Conservation (phyloP, 371 early-diverging fungal species). For the Dinochytrium kinnereticum region DNA sequence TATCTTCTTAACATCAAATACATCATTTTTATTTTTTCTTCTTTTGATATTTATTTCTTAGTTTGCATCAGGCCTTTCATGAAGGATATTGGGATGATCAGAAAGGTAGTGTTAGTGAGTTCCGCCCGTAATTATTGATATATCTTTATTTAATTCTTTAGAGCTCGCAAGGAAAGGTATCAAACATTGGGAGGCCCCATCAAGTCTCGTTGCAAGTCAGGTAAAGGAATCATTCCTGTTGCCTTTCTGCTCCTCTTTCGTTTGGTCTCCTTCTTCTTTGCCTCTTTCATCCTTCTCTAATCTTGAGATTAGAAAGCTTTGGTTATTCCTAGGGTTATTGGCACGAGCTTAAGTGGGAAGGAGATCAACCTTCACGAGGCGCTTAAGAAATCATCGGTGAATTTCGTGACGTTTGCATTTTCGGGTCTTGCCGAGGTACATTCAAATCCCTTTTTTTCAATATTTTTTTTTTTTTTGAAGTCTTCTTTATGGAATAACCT, state of each 20-base stretch:
- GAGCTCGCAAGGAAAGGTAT: constrained; percentile 69
- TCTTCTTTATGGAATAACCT: too few species aligned
- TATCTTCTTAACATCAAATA: neutral
- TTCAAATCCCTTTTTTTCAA: constrained; percentile 22
- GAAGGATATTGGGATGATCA: constrained; percentile 71
- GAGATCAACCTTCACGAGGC: constrained; percentile 57
- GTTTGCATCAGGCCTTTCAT: constrained; percentile 62
- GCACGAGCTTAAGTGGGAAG: constrained; percentile 58
- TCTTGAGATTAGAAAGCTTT: constrained; percentile 70
- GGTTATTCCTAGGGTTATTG: constrained; percentile 74
- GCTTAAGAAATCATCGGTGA: neutral
- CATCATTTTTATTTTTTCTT: constrained; percentile 9
- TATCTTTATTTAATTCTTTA: constrained; percentile 22
- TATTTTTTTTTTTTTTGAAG: constrained; percentile 3
- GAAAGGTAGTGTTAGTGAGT: constrained; percentile 53
- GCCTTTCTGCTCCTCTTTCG: too few species aligned
- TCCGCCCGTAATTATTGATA: too few species aligned
- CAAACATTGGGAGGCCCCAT: constrained; percentile 70
- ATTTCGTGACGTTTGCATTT: constrained; percentile 70
- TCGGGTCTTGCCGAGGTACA: constrained; percentile 76
- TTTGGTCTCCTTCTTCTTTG: too few species aligned
- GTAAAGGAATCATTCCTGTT: too few species aligned
- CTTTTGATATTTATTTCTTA: too few species aligned
- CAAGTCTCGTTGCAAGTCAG: constrained; percentile 55
- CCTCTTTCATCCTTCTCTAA: too few species aligned